These are phyloP conservation scores for Cryptococcus maquisensis DNA, from an alignment of 1,284 basidiomycete species.

Conservation along the genomic window DNA sequence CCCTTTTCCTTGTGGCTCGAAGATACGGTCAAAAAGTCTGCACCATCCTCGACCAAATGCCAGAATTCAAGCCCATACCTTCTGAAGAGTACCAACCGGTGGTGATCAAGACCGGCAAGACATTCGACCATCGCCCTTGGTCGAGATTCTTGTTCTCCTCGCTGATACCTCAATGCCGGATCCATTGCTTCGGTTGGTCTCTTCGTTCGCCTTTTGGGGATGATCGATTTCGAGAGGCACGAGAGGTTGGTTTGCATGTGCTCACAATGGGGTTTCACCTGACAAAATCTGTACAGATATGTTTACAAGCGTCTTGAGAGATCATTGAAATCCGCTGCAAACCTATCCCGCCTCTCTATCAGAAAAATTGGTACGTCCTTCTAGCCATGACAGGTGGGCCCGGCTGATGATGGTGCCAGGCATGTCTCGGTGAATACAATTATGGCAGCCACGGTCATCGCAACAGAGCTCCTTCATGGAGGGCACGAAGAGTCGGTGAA, in stretches of 20 bases:
- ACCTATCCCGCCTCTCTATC: slow-evolving; percentile 30
- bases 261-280: not conserved
- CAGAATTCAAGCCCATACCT: slow-evolving; percentile 5
- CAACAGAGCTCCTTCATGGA: slow-evolving; percentile 27
- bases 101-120: not conserved
- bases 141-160: slow-evolving; percentile 10
- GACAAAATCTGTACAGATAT: slow-evolving; percentile 10
- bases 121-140: slow-evolving; percentile 15
- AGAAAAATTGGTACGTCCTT: slow-evolving; percentile 22
- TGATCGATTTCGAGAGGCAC: slow-evolving; percentile 23
- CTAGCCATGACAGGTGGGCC: not conserved
- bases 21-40: slow-evolving; percentile 6
- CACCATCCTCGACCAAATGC: slow-evolving; percentile 6
- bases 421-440: slow-evolving; percentile 28
- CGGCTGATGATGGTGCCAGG: not conserved
- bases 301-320: slow-evolving; percentile 25
- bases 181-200: slow-evolving; percentile 17
- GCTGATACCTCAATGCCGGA: slow-evolving; percentile 6
- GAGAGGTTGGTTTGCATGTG: slow-evolving; percentile 16
- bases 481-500: slow-evolving; percentile 5
- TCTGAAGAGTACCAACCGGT: slow-evolving; percentile 7
- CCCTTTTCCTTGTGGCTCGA: slow-evolving; percentile 12
- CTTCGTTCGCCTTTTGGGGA: slow-evolving; percentile 25
- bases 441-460: slow-evolving; percentile 26
- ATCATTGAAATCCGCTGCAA: slow-evolving; percentile 20